Evolutionary conservation across 257 asterid species (phyloP).

Genomic region (Solanum piurae): DNA sequence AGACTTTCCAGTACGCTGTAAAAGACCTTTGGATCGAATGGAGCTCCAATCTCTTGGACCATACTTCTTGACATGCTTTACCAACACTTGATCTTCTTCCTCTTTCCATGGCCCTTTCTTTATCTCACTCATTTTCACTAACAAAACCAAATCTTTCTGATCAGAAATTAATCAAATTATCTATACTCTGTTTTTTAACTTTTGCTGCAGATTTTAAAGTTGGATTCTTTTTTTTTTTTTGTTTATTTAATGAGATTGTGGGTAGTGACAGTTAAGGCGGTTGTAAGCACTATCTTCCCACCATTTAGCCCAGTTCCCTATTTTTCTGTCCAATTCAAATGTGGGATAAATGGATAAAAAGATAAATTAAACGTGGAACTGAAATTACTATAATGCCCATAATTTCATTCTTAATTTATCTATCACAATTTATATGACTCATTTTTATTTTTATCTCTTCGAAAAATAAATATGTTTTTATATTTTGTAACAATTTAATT

Average conservation of each 20-base stretch:
- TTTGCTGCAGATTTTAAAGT: not conserved
- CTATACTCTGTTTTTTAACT: not conserved
- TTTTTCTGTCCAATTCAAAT: constrained; percentile 14
- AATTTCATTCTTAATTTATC: not conserved
- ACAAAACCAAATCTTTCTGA: not conserved
- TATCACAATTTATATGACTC: not conserved
- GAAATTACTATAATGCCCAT: constrained; percentile 9
- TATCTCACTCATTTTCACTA: constrained; percentile 29
- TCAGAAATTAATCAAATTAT: not conserved
- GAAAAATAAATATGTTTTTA: rapidly evolving
- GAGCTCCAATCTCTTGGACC: constrained; percentile 97
- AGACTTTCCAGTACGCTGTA: constrained; percentile 85
- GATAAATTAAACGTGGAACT: not conserved
- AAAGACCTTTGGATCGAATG: constrained; percentile 98
- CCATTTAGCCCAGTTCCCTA: constrained; percentile 28
- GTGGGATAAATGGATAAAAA: not conserved
- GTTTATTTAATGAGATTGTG: not conserved
- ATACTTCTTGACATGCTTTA: constrained; percentile 52
- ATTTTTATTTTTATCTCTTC: too few relatives aligned
- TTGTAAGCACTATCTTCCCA: constrained; percentile 47
- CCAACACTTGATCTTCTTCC: constrained; percentile 74
- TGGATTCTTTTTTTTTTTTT: not conserved
- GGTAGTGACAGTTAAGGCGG: constrained; percentile 66
- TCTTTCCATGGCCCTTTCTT: constrained; percentile 95
- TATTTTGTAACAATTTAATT: not conserved